Conservation (phyloP, 2,329 filamentous ascomycete species). For the Beauveria scarabaeidicola region DNA sequence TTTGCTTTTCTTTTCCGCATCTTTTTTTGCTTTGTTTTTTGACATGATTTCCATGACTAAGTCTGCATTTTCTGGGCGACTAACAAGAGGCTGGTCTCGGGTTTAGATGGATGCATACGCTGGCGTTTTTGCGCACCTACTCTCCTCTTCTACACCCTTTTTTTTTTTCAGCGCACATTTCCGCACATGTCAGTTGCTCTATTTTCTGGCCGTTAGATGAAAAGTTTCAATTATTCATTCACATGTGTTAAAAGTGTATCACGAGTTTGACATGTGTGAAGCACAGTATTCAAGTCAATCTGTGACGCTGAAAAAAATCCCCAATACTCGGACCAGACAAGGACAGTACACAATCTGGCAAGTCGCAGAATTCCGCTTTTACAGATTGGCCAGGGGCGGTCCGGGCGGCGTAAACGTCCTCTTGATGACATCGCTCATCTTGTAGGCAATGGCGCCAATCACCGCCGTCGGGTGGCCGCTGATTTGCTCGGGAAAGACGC, state of each 20-base stretch:
- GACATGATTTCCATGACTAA: conserved; percentile 4
- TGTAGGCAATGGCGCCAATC: conserved; percentile 16
- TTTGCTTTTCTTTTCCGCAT: background rate
- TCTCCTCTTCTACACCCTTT: background rate
- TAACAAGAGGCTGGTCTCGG: background rate
- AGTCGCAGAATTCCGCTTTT: background rate
- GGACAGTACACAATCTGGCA: background rate
- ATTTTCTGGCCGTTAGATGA: background rate
- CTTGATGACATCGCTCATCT: conserved; percentile 14
- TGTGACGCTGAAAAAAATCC: background rate
- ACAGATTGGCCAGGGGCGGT: conserved; percentile 1
- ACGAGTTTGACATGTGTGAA: background rate
- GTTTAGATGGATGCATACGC: conserved; percentile 1
- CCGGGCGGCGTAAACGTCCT: background rate
- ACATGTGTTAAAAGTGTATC: background rate
- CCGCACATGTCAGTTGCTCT: no score
- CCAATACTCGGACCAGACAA: background rate
- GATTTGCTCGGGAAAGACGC: conserved; percentile 37
- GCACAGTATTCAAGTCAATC: background rate
- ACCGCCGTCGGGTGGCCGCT: conserved; percentile 17
- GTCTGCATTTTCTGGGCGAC: background rate
- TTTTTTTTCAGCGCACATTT: background rate
- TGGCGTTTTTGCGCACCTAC: background rate
- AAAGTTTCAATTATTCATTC: background rate
- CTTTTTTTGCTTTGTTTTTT: background rate